phyloP scores from a whole-genome alignment of 225 moss, liverwort and hornwort species.

The Pleurozium schreberi region DNA sequence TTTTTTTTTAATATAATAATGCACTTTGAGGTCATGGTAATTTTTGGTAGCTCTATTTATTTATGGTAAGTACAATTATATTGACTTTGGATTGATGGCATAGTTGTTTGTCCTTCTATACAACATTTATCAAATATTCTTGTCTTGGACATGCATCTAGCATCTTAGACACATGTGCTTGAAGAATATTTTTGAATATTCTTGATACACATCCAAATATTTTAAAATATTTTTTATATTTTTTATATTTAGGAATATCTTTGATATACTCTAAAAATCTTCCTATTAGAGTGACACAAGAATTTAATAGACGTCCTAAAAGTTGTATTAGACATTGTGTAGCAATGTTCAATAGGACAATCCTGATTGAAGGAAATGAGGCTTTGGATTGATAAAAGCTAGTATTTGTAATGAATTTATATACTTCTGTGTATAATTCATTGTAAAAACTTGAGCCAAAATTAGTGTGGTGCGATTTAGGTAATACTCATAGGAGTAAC shows the following conservation, averaged over 20 bases:
- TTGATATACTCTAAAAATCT: background rate
- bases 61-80: background rate
- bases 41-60: background rate
- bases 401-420: background rate
- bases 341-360: accelerated
- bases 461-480: background rate
- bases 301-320: accelerated
- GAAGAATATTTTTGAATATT: background rate
- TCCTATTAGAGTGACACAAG: accelerated
- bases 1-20: background rate
- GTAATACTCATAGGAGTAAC: background rate
- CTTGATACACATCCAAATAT: background rate
- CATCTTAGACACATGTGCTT: background rate
- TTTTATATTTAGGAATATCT: background rate
- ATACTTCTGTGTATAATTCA: too few species aligned
- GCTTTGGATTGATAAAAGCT: background rate
- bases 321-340: background rate
- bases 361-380: too few species aligned
- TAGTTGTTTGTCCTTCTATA: accelerated
- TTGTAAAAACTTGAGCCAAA: background rate
- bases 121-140: accelerated
- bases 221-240: too few species aligned
- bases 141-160: accelerated
- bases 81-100: background rate
- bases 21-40: accelerated